Percentiles rank a stretch among this genome's conserved stretches.
phyloP scores from a whole-genome alignment of 176 grass and related monocot species.

The Zoysia pacifica region DNA sequence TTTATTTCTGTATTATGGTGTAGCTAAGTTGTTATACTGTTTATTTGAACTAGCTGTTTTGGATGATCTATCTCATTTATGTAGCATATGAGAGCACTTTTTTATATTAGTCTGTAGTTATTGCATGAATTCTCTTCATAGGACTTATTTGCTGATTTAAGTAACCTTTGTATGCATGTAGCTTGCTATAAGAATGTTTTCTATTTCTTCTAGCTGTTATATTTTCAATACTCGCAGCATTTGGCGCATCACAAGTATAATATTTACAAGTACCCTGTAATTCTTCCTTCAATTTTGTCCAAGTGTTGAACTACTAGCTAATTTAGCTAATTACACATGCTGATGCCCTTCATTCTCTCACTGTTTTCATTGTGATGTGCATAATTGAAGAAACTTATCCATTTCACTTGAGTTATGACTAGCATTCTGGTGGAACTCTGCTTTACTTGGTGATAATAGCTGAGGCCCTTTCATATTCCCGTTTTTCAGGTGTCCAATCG shows the following conservation, averaged over 20 bases:
- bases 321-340: neutral
- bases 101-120: neutral
- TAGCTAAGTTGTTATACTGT: neutral
- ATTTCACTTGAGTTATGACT: slow-evolving; percentile 6
- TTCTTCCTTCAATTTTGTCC: neutral
- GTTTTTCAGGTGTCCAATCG: slow-evolving; percentile 66
- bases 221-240: neutral
- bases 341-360: neutral
- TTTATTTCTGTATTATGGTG: neutral
- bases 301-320: neutral
- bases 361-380: neutral
- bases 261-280: neutral
- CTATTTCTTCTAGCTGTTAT: neutral
- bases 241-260: neutral
- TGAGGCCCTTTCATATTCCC: neutral
- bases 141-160: neutral
- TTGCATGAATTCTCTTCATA: neutral
- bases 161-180: neutral
- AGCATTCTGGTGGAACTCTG: neutral
- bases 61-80: neutral
- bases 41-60: neutral
- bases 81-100: too few species aligned
- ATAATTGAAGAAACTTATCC: neutral
- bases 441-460: neutral
- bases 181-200: slow-evolving; percentile 1